Base-by-base conservation (phyloP, 2,329 filamentous ascomycete genomes). In the Trichophaea hybrida region DNA sequence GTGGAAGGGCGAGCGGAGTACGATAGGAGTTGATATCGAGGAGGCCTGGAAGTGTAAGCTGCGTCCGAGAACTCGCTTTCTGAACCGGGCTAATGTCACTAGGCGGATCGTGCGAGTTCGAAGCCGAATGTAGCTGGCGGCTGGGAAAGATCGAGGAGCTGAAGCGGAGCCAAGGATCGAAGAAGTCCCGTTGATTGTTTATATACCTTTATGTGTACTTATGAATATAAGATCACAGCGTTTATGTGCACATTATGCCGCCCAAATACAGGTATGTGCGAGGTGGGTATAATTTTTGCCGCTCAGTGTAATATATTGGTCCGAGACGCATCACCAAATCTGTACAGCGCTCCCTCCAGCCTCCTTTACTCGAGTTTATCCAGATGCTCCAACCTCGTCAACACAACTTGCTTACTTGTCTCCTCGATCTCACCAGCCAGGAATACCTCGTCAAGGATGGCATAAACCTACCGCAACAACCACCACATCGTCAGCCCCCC, bases 401-500 rank as follows among this genome's bases (percentile, higher is more conserved):
- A 75, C 15, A 98, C 93, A 35, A 97, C 93, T 74, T 97, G 91
- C 74, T 97, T 98, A 72, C 88, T 95, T 64, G 91, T 97, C 79
- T 98, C 93, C 75, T 98, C 89, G 62, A 98, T 95, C 78, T 98
- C 93, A 15, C 93, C 93, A 0, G 93, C 93, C 62, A 98, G 75
- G 72, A 98, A 98, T 17, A 98, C 93, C 76, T 98, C 93, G 71
- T 98, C 93, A 33, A 98, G 82, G 65, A 98, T 98, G 53, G 93
- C 93, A 74, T 98, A 98, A 65, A 98, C 91, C 81, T 85, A 67
- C 55, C 61, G 44, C 46, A 13, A 13, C 51, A 13, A 60, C 15
- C 57, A 31, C 53, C 31, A 6, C 31, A 10, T 24, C 8, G 34
- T 46, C 55, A 44, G 38, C 48, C 48, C 56, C 44, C 31, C 58